Evolutionary conservation across 768 basidiomycete species (phyloP), one percentile per base, ranked within the genome.

Genomic region (Artomyces pyxidatus): DNA sequence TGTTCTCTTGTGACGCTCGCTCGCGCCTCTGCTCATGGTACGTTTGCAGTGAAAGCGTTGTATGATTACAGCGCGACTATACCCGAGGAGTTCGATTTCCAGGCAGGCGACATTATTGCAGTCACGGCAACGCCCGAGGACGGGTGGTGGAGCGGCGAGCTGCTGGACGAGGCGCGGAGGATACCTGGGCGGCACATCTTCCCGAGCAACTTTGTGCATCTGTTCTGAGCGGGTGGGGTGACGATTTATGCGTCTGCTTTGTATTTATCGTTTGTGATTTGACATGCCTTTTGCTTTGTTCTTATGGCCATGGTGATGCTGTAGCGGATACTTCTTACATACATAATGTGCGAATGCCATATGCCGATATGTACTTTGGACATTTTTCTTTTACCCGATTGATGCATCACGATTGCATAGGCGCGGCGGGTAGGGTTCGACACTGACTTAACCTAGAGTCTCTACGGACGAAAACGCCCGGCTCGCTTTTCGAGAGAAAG

Each of bases 31-130:
- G 40, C 11, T 52, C 25, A 19, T 55, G 41, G 50, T 28, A 48
- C 40, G 47, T 51, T 39, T 37, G 42, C 53, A 91, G 90, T 94
- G 52, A 88, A 90, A 72, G 92, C 92, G 32, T 68, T 94, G 54
- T 95, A 89, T 62, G 87, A 92, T 64, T 94, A 93, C 58, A 67
- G 68, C 0, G 90, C 88, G 14, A 82, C 85, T 10, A 88, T 86
- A 53, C 83, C 88, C 1, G 91, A 94, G 61, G 95, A 97, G 68
- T 97, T 98, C 64, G 88, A 94, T 63, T 97, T 98, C 80, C 89
- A 93, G 62, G 73, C 82, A 19, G 90, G 88, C 2, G 95, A 98
- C 66, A 88, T 96, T 55, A 96, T 98, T 55, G 94, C 93, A 6
- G 94, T 98, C 9, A 94, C 89, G 0, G 76, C 82, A 19, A 95